These are phyloP conservation scores for Bretschneidera sinensis DNA, from an alignment of 345 rosid genomes.

Conservation along the genomic window DNA sequence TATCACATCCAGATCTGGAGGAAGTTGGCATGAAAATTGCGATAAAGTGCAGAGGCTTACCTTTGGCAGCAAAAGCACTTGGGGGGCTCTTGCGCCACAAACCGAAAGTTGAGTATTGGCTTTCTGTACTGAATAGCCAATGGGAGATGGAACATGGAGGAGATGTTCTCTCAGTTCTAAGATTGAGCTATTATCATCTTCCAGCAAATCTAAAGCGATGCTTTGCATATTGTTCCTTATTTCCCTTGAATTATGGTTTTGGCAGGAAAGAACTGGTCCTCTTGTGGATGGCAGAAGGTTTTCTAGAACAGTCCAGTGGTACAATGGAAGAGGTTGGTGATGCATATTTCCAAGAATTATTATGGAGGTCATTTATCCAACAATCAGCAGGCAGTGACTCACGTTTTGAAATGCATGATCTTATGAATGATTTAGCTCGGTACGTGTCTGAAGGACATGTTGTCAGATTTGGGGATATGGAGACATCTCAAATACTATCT, in stretches of 20 bases:
- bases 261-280: background rate
- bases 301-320: background rate
- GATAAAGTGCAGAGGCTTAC: background rate
- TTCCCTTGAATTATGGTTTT: slow-evolving; percentile 17
- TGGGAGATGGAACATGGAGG: background rate
- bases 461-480: background rate
- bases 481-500: background rate
- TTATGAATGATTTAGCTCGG: slow-evolving; percentile 11
- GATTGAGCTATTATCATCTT: slow-evolving; percentile 25
- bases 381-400: background rate
- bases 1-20: background rate
- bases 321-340: background rate
- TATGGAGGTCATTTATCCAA: slow-evolving; percentile 14
- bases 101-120: background rate
- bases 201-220: slow-evolving; percentile 27
- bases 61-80: background rate
- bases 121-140: background rate
- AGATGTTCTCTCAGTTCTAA: slow-evolving; percentile 8
- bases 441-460: background rate
- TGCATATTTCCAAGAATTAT: background rate
- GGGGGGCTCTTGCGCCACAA: background rate
- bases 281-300: slow-evolving; percentile 29
- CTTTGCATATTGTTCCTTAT: slow-evolving; percentile 25
- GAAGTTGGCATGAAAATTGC: background rate
- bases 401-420: slow-evolving; percentile 16